phyloP scores from a whole-genome alignment of 192 early-diverging fungal genomes.

The Cetraspora pellucida region DNA sequence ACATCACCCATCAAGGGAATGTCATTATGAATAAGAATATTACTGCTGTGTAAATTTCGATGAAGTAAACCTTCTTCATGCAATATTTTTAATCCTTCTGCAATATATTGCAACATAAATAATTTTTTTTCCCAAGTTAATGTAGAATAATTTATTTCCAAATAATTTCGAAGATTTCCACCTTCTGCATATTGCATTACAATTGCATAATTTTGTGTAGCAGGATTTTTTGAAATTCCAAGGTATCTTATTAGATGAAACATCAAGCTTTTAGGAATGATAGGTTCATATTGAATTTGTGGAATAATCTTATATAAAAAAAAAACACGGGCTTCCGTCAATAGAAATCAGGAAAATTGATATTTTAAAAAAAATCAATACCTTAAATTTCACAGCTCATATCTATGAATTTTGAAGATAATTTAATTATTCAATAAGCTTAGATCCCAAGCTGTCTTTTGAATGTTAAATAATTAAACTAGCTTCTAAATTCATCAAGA shows the following conservation, averaged over 20 bases:
- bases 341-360: too few species aligned
- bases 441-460: background rate
- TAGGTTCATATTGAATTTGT: background rate
- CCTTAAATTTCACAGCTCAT: too few species aligned
- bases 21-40: background rate
- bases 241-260: background rate
- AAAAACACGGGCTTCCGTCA: too few species aligned
- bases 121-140: slow-evolving; percentile 42
- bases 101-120: slow-evolving; percentile 39
- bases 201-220: slow-evolving; percentile 4
- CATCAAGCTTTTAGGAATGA: background rate
- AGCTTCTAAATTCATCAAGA: too few species aligned
- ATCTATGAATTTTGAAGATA: too few species aligned
- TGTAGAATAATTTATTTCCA: slow-evolving; percentile 35
- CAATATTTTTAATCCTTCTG: slow-evolving; percentile 41
- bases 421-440: too few species aligned
- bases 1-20: background rate
- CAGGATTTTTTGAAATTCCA: slow-evolving; percentile 7
- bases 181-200: slow-evolving; percentile 35
- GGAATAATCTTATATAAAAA: background rate
- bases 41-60: slow-evolving; percentile 34
- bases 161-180: too few species aligned
- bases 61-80: slow-evolving; percentile 42
- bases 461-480: too few species aligned
- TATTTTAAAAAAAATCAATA: too few species aligned